Conservation (phyloP, 495 filamentous ascomycete species). For the Hypoxylon crocopeplum region DNA sequence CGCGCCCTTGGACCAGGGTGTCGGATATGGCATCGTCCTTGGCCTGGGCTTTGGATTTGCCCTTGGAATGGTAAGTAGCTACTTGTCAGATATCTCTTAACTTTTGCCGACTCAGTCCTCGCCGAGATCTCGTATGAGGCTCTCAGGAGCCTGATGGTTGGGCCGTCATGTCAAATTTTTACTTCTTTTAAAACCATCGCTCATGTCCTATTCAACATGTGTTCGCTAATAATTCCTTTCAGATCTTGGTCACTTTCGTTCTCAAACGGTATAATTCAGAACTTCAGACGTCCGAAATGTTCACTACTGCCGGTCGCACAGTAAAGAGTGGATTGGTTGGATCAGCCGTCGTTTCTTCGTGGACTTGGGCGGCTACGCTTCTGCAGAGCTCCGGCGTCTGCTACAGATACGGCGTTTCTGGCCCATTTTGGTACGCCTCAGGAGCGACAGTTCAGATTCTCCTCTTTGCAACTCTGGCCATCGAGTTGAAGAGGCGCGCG, state of each 20-base stretch:
- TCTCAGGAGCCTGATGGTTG: background rate
- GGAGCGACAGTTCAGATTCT: slow-evolving; percentile 78
- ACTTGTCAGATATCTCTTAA: background rate
- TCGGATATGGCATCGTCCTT: slow-evolving; percentile 85
- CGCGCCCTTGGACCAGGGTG: slow-evolving; percentile 70
- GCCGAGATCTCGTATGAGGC: slow-evolving; percentile 54
- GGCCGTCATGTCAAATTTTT: too few relatives aligned
- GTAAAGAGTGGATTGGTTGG: slow-evolving; percentile 96
- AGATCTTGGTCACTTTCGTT: slow-evolving; percentile 75
- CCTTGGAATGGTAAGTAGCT: slow-evolving; percentile 70
- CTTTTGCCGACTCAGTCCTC: background rate
- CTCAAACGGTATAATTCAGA: slow-evolving; percentile 90
- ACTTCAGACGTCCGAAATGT: slow-evolving; percentile 96
- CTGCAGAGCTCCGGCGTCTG: slow-evolving; percentile 87
- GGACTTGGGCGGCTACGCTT: slow-evolving; percentile 91
- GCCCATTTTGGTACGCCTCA: slow-evolving; percentile 87
- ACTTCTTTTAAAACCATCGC: background rate
- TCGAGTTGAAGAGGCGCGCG: slow-evolving; percentile 87
- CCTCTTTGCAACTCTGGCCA: slow-evolving; percentile 91
- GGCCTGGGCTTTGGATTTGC: slow-evolving; percentile 80
- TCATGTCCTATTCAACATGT: background rate
- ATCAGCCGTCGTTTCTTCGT: slow-evolving; percentile 91
- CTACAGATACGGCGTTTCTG: slow-evolving; percentile 90
- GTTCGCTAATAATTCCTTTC: slow-evolving; percentile 19
- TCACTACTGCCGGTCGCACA: slow-evolving; percentile 90